Conservation (phyloP, 192 early-diverging fungal species). For the Linnemannia exigua region DNA sequence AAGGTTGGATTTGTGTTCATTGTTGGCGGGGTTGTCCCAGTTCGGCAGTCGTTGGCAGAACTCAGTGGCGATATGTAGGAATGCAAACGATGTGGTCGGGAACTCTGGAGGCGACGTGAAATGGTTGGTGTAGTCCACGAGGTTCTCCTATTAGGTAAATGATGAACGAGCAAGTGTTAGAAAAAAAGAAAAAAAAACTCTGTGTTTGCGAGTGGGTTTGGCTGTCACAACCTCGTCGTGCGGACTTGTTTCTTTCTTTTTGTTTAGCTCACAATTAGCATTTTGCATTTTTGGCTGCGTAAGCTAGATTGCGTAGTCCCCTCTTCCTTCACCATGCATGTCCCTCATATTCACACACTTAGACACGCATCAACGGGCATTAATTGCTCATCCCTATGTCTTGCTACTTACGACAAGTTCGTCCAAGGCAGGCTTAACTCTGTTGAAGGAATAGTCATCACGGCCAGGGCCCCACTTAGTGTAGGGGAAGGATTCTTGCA, state of each 20-base stretch:
- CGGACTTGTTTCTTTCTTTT: not conserved
- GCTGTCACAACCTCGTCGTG: not conserved
- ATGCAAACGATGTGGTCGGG: conserved; percentile 82
- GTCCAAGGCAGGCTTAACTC: conserved; percentile 81
- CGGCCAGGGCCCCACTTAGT: conserved; percentile 78
- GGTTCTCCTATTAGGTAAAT: conserved; percentile 63
- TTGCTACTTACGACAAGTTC: conserved; percentile 71
- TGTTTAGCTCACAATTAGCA: conserved; percentile 10
- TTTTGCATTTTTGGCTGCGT: conserved; percentile 1
- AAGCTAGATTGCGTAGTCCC: conserved; percentile 9
- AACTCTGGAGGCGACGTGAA: conserved; percentile 85
- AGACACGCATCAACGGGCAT: not conserved
- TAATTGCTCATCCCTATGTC: not conserved
- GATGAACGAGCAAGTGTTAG: conserved; percentile 18
- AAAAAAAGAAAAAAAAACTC: conserved; percentile 33
- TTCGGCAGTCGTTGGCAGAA: conserved; percentile 83
- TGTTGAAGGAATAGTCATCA: conserved; percentile 93
- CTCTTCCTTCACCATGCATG: not conserved
- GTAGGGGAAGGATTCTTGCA: conserved; percentile 90
- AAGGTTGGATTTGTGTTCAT: conserved; percentile 73
- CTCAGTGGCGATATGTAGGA: conserved; percentile 82
- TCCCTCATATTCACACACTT: not conserved
- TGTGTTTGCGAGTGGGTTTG: not conserved
- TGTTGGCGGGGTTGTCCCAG: conserved; percentile 83
- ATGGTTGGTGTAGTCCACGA: conserved; percentile 83